A percentile compares a stretch with the other conserved stretches of the same genome.
Evolutionary conservation across 192 early-diverging fungal genomes (phyloP).

Genomic region (Umbelopsis isabellina): DNA sequence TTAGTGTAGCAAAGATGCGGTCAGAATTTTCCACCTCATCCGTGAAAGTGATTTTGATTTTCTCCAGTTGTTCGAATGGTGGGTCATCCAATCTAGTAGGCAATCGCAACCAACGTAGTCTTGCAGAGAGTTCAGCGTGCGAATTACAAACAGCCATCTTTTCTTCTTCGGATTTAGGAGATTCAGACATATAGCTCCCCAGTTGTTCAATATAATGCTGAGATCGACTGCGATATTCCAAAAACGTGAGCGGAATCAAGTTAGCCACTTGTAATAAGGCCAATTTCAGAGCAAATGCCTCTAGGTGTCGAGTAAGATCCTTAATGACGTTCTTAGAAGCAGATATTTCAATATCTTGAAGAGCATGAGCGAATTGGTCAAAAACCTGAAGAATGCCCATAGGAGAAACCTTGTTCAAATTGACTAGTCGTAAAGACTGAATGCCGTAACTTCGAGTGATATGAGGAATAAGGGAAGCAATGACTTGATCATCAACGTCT

Average conservation of each 20-base stretch:
- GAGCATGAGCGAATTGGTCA: constrained; percentile 11
- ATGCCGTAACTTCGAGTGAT: constrained; percentile 17
- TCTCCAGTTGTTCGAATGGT: constrained; percentile 12
- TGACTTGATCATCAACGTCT: constrained; percentile 16
- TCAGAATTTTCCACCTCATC: not conserved
- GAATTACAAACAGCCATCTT: not conserved
- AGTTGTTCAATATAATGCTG: constrained; percentile 2
- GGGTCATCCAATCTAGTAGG: constrained; percentile 6
- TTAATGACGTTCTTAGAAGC: not conserved
- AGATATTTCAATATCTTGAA: not conserved
- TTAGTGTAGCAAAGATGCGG: not conserved
- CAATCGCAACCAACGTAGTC: not conserved
- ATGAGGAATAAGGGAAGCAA: not conserved
- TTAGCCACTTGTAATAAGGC: constrained; percentile 7
- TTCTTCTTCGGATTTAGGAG: not conserved
- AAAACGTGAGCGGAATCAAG: constrained; percentile 6
- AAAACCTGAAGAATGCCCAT: constrained; percentile 3
- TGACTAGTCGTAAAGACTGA: not conserved
- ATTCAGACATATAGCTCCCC: not conserved
- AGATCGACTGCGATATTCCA: constrained; percentile 1
- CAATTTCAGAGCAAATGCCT: constrained; percentile 5
- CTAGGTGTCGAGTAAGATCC: not conserved
- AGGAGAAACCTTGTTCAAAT: not conserved
- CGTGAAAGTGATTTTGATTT: not conserved
- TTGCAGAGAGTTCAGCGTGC: constrained; percentile 17